Conservation (phyloP, 805 yeast species). For the Suhomyces emberorum region DNA sequence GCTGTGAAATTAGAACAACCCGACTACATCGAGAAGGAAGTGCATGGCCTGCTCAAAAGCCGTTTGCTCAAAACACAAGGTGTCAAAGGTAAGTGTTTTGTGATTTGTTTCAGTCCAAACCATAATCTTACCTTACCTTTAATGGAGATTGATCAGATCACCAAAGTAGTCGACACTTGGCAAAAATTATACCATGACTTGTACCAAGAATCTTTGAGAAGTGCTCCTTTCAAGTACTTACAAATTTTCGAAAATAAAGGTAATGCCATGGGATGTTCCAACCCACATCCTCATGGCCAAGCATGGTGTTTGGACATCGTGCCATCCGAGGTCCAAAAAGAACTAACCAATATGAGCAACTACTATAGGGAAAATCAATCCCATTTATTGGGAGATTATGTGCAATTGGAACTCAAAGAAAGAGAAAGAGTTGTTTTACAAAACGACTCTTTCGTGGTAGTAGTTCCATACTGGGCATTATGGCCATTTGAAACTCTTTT, state of each 20-base stretch:
- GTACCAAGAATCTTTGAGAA: slow-evolving; percentile 29
- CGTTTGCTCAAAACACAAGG: slow-evolving; percentile 53
- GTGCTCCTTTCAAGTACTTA: slow-evolving; percentile 52
- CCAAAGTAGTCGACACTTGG: slow-evolving; percentile 60
- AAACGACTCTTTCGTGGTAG: slow-evolving; percentile 61
- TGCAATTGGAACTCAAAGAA: slow-evolving; percentile 49
- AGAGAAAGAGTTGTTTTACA: slow-evolving; percentile 51
- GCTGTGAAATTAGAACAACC: slow-evolving; percentile 64
- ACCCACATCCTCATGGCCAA: slow-evolving; percentile 82
- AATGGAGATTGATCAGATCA: slow-evolving; percentile 47
- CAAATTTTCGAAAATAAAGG: slow-evolving; percentile 81
- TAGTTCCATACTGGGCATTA: slow-evolving; percentile 79
- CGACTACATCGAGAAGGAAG: slow-evolving; percentile 25
- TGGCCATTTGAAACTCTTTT: slow-evolving; percentile 80
- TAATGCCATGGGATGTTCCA: slow-evolving; percentile 77
- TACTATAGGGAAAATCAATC: slow-evolving; percentile 41
- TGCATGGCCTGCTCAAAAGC: slow-evolving; percentile 25
- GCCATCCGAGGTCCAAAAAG: slow-evolving; percentile 65
- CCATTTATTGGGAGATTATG: slow-evolving; percentile 63
- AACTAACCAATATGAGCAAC: slow-evolving; percentile 47
- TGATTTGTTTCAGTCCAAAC: slow-evolving; percentile 69
- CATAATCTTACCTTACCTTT: slow-evolving; percentile 65
- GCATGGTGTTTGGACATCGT: slow-evolving; percentile 68
- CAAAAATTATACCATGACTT: slow-evolving; percentile 47
- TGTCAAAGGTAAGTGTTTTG: slow-evolving; percentile 66